phyloP scores from a whole-genome alignment of 495 filamentous ascomycete species.

The Aspergillus coremiiformis region DNA sequence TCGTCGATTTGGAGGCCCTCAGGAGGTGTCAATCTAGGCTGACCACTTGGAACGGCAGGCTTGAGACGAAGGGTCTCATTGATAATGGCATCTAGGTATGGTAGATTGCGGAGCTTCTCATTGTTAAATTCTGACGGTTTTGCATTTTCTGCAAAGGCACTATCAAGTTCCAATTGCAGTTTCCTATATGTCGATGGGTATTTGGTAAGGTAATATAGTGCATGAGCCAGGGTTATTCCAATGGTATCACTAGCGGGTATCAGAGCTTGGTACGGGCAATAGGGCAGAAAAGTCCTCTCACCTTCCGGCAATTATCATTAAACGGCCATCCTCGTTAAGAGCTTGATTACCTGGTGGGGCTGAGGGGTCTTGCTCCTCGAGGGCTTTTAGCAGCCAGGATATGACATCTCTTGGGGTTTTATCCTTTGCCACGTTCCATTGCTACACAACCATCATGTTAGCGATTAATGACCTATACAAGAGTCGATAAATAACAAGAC shows the following conservation, averaged over 20 bases:
- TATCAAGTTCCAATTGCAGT: too few species aligned
- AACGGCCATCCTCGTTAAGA: slow-evolving; percentile 18
- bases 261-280: not conserved
- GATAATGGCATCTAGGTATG: slow-evolving; percentile 43
- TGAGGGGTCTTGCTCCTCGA: slow-evolving; percentile 9
- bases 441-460: slow-evolving; percentile 23
- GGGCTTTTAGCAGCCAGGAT: slow-evolving; percentile 25
- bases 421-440: slow-evolving; percentile 9
- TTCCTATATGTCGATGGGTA: too few species aligned
- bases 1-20: slow-evolving; percentile 22
- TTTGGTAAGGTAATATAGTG: too few species aligned
- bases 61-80: slow-evolving; percentile 50
- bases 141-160: too few species aligned
- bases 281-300: not conserved
- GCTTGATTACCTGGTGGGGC: slow-evolving; percentile 11
- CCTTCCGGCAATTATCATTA: slow-evolving; percentile 28
- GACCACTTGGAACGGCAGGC: slow-evolving; percentile 36
- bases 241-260: slow-evolving; percentile 29
- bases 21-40: slow-evolving; percentile 24
- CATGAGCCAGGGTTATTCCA: too few species aligned
- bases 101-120: too few species aligned
- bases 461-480: too few species aligned
- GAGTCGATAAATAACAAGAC: too few species aligned
- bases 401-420: slow-evolving; percentile 20
- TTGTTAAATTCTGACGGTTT: too few species aligned